These are phyloP conservation scores for Fusarium pseudocircinatum DNA, from an alignment of 2,329 filamentous ascomycete genomes.

Conservation along the genomic window DNA sequence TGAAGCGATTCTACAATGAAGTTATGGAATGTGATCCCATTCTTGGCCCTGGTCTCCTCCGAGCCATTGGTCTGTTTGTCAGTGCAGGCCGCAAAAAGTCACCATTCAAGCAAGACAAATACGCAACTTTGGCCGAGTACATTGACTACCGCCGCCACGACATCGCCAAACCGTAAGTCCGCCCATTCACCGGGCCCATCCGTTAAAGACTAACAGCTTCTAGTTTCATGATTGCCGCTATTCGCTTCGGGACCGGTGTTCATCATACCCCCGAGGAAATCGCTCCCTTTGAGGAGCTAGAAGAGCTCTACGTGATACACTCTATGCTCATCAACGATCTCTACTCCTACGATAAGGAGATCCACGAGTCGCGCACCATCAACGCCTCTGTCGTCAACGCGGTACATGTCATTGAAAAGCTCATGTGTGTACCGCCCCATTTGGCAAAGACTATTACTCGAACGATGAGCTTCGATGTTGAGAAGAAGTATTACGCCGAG, in stretches of 20 bases:
- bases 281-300: neutral
- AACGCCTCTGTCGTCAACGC: conserved; percentile 11
- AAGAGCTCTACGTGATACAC: conserved; percentile 12
- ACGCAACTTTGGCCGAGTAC: conserved; percentile 1
- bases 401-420: conserved; percentile 3
- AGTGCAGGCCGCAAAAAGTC: conserved; percentile 11
- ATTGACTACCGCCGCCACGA: conserved; percentile 8
- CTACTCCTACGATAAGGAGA: conserved; percentile 25
- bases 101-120: conserved; percentile 20
- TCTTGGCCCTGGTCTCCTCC: conserved; percentile 5
- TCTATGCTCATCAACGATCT: conserved; percentile 14
- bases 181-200: too few relatives aligned
- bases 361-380: conserved; percentile 1
- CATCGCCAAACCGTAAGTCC: conserved; percentile 6
- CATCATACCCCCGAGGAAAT: neutral
- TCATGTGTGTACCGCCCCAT: neutral
- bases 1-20: conserved; percentile 2
- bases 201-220: too few relatives aligned
- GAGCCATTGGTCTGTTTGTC: neutral
- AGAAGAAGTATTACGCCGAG: conserved; percentile 16
- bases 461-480: conserved; percentile 6
- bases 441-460: conserved; percentile 5
- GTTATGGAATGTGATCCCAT: conserved; percentile 2
- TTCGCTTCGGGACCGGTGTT: conserved; percentile 10
- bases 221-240: conserved; percentile 15